phyloP scores from a whole-genome alignment of 2,329 filamentous ascomycete genomes.

The Monosporascus ibericus region DNA sequence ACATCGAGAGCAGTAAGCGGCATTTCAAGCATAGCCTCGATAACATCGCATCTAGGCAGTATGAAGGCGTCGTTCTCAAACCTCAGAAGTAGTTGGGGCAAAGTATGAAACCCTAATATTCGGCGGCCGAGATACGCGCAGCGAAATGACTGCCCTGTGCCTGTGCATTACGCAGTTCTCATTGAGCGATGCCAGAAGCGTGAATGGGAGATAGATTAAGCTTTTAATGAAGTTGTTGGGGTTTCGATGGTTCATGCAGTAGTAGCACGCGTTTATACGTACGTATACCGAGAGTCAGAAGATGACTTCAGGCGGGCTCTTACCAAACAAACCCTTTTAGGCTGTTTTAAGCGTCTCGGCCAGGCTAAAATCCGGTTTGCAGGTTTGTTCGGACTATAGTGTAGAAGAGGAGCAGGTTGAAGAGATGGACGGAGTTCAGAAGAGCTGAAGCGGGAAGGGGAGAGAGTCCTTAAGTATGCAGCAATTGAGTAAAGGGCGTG shows the following conservation, averaged over 20 bases:
- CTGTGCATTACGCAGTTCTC: neutral
- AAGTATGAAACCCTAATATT: neutral
- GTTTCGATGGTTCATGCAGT: neutral
- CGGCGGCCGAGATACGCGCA: neutral
- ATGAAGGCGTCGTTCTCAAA: constrained; percentile 81
- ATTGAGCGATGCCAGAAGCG: neutral
- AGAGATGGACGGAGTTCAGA: too few species aligned
- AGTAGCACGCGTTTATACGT: neutral
- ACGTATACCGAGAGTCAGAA: neutral
- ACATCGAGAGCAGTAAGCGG: constrained; percentile 81
- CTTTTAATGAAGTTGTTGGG: neutral
- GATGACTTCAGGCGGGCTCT: neutral
- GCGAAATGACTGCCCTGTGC: too few species aligned
- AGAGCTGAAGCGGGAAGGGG: too few species aligned
- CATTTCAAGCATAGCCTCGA: constrained; percentile 95
- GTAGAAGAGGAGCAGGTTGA: too few species aligned
- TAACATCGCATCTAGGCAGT: constrained; percentile 86
- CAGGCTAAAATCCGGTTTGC: too few species aligned
- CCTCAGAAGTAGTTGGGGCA: constrained; percentile 34
- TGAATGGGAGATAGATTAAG: neutral
- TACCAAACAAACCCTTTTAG: neutral
- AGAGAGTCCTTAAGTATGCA: too few species aligned
- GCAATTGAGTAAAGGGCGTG: too few species aligned
- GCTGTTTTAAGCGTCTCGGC: too few species aligned
- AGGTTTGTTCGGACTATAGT: too few species aligned